Conservation (phyloP, 176 grass and related monocot genomes). For the Eleusine coracana region DNA sequence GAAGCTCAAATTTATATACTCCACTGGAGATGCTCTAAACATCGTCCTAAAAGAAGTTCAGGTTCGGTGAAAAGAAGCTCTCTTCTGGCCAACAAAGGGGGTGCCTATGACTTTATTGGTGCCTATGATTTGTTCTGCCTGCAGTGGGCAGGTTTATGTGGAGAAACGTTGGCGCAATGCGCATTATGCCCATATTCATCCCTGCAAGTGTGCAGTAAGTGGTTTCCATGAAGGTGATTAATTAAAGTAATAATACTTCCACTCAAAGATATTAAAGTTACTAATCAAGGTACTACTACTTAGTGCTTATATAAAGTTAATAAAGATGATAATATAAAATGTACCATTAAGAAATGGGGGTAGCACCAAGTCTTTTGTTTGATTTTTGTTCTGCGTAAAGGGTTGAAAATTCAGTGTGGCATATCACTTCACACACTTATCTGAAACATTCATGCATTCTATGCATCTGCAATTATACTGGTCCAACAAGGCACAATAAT, state of each 20-base stretch:
- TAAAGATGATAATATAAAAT: not conserved
- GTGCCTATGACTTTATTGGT: not conserved
- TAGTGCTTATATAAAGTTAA: slow-evolving; percentile 39
- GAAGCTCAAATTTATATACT: too few species aligned
- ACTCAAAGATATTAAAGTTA: not conserved
- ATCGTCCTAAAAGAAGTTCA: not conserved
- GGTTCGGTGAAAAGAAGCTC: slow-evolving; percentile 21
- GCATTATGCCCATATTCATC: not conserved
- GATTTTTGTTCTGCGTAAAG: not conserved
- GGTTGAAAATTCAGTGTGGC: not conserved
- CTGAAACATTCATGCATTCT: not conserved
- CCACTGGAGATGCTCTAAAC: too few species aligned
- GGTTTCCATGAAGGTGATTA: slow-evolving; percentile 23
- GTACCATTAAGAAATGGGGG: not conserved
- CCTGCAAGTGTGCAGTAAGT: not conserved
- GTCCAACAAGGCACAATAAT: not conserved
- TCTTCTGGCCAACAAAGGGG: not conserved
- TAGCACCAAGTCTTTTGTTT: slow-evolving; percentile 9
- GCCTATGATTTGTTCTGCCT: not conserved
- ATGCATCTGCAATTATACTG: not conserved
- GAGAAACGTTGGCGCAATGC: slow-evolving; percentile 53
- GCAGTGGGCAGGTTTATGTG: slow-evolving; percentile 34
- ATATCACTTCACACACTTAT: not conserved
- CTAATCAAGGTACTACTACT: not conserved
- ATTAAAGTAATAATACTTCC: not conserved